Base-by-base conservation (phyloP, 805 yeast genomes). In the Sugiyamaella lignohabitans region DNA sequence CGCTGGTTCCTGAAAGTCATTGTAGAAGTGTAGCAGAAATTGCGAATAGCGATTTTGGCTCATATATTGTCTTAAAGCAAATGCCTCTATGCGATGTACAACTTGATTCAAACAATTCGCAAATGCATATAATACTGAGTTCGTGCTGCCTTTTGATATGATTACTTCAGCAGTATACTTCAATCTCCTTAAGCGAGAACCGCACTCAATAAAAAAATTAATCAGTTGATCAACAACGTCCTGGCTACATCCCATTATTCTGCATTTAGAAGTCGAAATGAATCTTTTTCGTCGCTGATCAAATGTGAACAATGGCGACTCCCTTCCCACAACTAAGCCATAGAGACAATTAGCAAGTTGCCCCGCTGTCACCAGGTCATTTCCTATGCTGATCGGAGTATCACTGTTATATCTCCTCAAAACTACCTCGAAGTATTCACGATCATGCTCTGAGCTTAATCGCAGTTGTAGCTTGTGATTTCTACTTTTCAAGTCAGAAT, bases 21-120 rank as follows among this genome's bases (percentile, higher is more conserved):
- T 36, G 14, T 27, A 27, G 14, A 27, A 14, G 8, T 27, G 8
- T 27, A 27, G 14, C 10, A 43, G 18, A 23, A 46, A 23, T 10
- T 27, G 21, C 21, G 20, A n/a, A n/a, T n/a, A n/a, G n/a, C n/a
- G n/a, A n/a, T n/a, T n/a, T n/a, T n/a, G n/a, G n/a, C n/a, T n/a
- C n/a, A n/a, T n/a, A 38, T 16, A 34, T 5, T 20, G 22, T 8
- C 10, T 16, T 17, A 17, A 36, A 4, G 23, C n/a, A 22, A 20
- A 22, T 43, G 22, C 16, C 11, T 48, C 46, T 14, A 51, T 22
- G 11, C 22, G n/a, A 14, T 29, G 17, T 5, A 45, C 37, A 37
- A 51, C 32, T n/a, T 42, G 38, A 17, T 35, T 44, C 3, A 51
- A 32, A 40, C 54, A 51, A 24, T 48, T 40, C 6, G 46, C 50